A percentile compares a stretch with the other conserved stretches of the same genome.
Evolutionary conservation across 1,284 basidiomycete species (phyloP).

Genomic region (Takashimella koratensis): DNA sequence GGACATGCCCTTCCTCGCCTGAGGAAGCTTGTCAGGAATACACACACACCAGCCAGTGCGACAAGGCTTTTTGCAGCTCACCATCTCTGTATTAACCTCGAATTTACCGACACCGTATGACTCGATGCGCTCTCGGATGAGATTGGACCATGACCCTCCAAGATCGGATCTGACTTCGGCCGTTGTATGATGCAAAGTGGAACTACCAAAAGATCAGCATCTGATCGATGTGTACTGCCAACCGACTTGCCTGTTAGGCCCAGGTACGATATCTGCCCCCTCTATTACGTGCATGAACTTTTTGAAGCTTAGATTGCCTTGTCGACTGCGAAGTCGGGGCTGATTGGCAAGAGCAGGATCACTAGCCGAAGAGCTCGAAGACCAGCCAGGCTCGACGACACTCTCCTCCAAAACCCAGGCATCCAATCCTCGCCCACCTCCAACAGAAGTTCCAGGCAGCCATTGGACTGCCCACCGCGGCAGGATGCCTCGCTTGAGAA

Average conservation of each 20-base stretch:
- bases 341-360: conserved; percentile 5
- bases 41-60: not conserved
- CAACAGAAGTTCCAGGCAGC: conserved; percentile 62
- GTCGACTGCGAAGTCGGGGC: conserved; percentile 35
- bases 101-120: conserved; percentile 46
- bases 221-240: not conserved
- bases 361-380: not conserved
- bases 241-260: conserved; percentile 35
- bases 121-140: conserved; percentile 46
- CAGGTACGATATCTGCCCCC: conserved; percentile 40
- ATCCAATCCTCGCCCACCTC: conserved; percentile 55
- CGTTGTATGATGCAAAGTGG: conserved; percentile 44
- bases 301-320: conserved; percentile 47
- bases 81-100: conserved; percentile 44
- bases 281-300: conserved; percentile 50
- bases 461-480: conserved; percentile 78
- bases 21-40: not conserved
- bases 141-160: conserved; percentile 41
- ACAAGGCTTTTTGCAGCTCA: conserved; percentile 16
- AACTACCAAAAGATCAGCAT: conserved; percentile 10
- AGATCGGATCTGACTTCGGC: conserved; percentile 46
- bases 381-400: conserved; percentile 58
- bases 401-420: conserved; percentile 86
- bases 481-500: conserved; percentile 83
- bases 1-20: conserved; percentile 49